Base-by-base conservation (phyloP, 2,329 filamentous ascomycete species). In the Teratosphaeria zuluensis region DNA sequence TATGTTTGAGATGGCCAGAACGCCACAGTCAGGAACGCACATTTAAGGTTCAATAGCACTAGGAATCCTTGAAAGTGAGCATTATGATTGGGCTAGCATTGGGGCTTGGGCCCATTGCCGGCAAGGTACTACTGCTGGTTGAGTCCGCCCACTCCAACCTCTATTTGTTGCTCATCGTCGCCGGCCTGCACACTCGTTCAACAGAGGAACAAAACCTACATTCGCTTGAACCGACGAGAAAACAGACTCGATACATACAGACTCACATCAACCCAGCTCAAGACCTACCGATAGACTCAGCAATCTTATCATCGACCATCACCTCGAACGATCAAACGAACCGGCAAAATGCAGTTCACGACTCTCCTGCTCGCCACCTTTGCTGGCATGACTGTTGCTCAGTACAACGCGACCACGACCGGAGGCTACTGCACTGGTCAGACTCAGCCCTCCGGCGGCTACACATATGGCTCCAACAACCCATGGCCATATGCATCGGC, bases 391-490 rank as follows among this genome's bases (percentile, higher is more conserved):
- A 21, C 32, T 24, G 52, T 24, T 7, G 52, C 52, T 12, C 52
- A 53, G 19, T 31, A 31, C 52, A 53, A 30, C 11, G 30, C 28
- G 12, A 57, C 46, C 48, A 51, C 28, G 21, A 32, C n/a, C 9
- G n/a, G n/a, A 12, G 24, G 16, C 6, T 35, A 31, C 56, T 57
- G 56, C 48, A 16, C 56, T n/a, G 30, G 33, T 11, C 46, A n/a
- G 28, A 33, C 46, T 12, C 56, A 57, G 32, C 14, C 28, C 21
- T 21, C 21, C n/a, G 56, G 56, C 21, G 48, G 56, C 24, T 57
- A 57, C 56, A 57, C 46, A n/a, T 57, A 57, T 31, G 51, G 32
- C 56, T 52, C 56, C 30, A 30, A 31, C 46, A 53, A 57, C 56
- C 56, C 56, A 53, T 53, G 19, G 21, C 52, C 52, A 16, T 53